phyloP scores from a whole-genome alignment of 2,329 filamentous ascomycete species.

The Pseudogymnoascus sp. region DNA sequence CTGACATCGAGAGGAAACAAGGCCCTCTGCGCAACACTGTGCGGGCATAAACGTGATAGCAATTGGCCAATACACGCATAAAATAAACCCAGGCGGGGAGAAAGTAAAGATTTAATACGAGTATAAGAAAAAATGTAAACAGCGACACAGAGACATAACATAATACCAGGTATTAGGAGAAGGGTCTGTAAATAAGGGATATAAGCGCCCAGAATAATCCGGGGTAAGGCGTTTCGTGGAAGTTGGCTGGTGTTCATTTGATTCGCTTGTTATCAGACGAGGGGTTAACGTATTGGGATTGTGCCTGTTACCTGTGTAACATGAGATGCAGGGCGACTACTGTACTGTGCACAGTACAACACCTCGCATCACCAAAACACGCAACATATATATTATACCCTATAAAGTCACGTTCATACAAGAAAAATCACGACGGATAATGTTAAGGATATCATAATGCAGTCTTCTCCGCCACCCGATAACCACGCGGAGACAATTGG shows the following conservation, averaged over 20 bases:
- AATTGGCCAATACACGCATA: neutral
- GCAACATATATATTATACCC: neutral
- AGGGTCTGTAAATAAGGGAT: neutral
- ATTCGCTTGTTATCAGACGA: slow-evolving; percentile 9
- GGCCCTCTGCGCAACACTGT: neutral
- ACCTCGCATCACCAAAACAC: neutral
- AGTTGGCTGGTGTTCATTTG: neutral
- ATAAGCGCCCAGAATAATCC: neutral
- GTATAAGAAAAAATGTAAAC: neutral
- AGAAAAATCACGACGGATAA: neutral
- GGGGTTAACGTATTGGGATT: neutral
- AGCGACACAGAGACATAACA: neutral
- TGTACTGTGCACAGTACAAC: neutral
- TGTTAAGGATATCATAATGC: neutral
- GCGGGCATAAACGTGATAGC: neutral
- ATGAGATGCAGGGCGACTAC: neutral
- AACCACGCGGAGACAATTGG: neutral
- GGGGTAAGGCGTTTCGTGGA: neutral
- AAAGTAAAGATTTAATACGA: neutral
- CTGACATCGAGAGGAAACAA: neutral
- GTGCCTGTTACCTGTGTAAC: neutral
- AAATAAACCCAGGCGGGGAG: neutral
- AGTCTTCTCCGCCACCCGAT: neutral
- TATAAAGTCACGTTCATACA: neutral
- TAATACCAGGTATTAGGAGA: neutral